These are phyloP conservation scores for Niveomyces coronatus DNA, from an alignment of 2,329 filamentous ascomycete species.

Conservation along the genomic window DNA sequence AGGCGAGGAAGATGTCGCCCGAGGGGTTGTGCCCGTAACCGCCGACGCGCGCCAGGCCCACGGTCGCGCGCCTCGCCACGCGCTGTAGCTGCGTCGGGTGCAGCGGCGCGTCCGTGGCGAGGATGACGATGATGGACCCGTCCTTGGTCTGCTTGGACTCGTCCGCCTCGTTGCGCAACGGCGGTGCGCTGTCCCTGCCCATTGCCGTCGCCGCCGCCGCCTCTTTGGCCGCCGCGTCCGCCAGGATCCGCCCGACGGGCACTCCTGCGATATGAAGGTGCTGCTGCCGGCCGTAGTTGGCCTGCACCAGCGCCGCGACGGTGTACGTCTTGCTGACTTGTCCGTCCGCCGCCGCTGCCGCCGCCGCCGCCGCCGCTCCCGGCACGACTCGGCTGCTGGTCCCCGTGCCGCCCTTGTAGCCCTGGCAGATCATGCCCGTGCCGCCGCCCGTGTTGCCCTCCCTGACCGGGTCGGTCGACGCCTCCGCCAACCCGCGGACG, in stretches of 20 bases:
- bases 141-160: slow-evolving; percentile 41
- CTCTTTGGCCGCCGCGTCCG: slow-evolving; percentile 24
- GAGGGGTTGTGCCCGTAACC: slow-evolving; percentile 49
- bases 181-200: neutral
- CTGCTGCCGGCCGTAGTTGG: slow-evolving; percentile 48
- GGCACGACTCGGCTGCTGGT: slow-evolving; percentile 39
- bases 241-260: slow-evolving; percentile 47
- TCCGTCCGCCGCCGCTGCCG: no score
- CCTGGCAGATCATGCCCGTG: slow-evolving; percentile 53
- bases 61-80: slow-evolving; percentile 46
- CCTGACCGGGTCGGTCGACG: slow-evolving; percentile 35
- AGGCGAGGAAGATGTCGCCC: slow-evolving; percentile 53
- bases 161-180: slow-evolving; percentile 13
- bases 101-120: slow-evolving; percentile 52
- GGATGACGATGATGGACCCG: slow-evolving; percentile 49
- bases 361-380: slow-evolving; percentile 8
- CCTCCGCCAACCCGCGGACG: slow-evolving; percentile 39
- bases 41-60: slow-evolving; percentile 48
- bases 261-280: slow-evolving; percentile 48
- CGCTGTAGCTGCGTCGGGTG: slow-evolving; percentile 45
- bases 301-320: slow-evolving; percentile 49
- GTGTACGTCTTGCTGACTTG: slow-evolving; percentile 39
- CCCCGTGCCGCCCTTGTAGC: slow-evolving; percentile 55
- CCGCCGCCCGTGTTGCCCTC: slow-evolving; percentile 55
- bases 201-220: neutral